These are phyloP conservation scores for Apophysomyces sp. DNA, from an alignment of 371 early-diverging fungal species.

Conservation along the genomic window DNA sequence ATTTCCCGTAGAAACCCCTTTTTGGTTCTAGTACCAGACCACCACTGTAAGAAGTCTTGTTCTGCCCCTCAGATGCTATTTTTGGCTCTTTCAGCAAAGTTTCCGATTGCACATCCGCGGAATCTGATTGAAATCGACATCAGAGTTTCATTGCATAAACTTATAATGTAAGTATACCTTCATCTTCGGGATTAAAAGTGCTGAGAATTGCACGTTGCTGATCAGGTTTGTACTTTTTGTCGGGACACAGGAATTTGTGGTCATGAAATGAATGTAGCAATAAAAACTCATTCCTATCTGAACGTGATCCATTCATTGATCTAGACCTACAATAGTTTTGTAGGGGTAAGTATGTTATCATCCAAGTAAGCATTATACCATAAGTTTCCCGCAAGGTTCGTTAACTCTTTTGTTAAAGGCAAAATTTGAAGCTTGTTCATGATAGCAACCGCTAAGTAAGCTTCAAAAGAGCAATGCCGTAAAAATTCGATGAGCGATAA, in stretches of 20 bases:
- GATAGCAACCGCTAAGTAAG: conserved; percentile 66
- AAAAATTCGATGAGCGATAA: conserved; percentile 57
- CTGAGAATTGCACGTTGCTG: neutral
- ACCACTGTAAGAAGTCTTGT: conserved; percentile 52
- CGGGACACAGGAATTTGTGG: conserved; percentile 82
- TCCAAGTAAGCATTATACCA: conserved; percentile 51
- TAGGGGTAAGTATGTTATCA: neutral
- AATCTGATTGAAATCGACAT: neutral
- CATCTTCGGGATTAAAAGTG: neutral
- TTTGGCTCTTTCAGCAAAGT: neutral
- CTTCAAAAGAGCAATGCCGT: conserved; percentile 78
- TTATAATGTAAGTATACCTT: neutral
- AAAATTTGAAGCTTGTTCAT: conserved; percentile 81
- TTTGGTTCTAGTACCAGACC: conserved; percentile 93
- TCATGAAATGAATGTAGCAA: conserved; percentile 95
- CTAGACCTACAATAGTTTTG: conserved; percentile 31
- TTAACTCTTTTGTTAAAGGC: conserved; percentile 89
- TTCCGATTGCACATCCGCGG: neutral
- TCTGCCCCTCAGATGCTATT: neutral
- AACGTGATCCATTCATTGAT: conserved; percentile 84
- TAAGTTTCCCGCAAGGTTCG: conserved; percentile 88
- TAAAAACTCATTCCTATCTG: conserved; percentile 96
- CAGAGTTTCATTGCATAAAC: neutral
- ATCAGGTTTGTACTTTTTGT: conserved; percentile 45
- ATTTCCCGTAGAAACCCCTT: conserved; percentile 91